These are phyloP conservation scores for Phytopythium oedochilum DNA, from an alignment of 352 stramenopile species.

Conservation along the genomic window DNA sequence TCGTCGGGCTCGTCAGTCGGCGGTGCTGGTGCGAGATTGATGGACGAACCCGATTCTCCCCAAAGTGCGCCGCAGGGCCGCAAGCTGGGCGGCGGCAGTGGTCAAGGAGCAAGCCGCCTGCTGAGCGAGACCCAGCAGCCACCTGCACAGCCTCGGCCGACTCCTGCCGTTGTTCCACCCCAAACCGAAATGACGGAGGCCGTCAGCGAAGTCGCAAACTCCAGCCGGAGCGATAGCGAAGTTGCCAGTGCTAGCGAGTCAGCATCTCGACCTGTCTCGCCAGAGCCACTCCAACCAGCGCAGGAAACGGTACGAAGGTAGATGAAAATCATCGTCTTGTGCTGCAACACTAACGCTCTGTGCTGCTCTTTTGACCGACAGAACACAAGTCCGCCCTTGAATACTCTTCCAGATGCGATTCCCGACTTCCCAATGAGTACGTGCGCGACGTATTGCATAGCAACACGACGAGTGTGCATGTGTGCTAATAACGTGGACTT, in stretches of 20 bases:
- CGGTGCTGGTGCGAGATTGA: constrained; percentile 12
- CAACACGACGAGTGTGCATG: too few relatives aligned
- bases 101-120: constrained; percentile 23
- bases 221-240: too few relatives aligned
- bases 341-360: too few relatives aligned
- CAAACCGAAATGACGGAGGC: too few relatives aligned
- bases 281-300: not conserved
- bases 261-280: not conserved
- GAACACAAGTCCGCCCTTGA: not conserved
- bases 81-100: constrained; percentile 18
- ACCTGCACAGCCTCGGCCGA: not conserved
- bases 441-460: too few relatives aligned
- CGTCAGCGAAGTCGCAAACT: too few relatives aligned
- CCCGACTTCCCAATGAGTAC: constrained; percentile 41
- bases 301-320: not conserved
- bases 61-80: not conserved
- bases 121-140: not conserved
- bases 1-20: constrained; percentile 32
- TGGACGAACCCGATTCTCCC: constrained; percentile 7
- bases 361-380: not conserved
- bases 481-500: too few relatives aligned
- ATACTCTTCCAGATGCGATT: constrained; percentile 10
- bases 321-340: too few relatives aligned
- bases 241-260: too few relatives aligned
- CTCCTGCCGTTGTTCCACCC: too few relatives aligned